phyloP scores from a whole-genome alignment of 805 yeast genomes.

The Candida incommunis region DNA sequence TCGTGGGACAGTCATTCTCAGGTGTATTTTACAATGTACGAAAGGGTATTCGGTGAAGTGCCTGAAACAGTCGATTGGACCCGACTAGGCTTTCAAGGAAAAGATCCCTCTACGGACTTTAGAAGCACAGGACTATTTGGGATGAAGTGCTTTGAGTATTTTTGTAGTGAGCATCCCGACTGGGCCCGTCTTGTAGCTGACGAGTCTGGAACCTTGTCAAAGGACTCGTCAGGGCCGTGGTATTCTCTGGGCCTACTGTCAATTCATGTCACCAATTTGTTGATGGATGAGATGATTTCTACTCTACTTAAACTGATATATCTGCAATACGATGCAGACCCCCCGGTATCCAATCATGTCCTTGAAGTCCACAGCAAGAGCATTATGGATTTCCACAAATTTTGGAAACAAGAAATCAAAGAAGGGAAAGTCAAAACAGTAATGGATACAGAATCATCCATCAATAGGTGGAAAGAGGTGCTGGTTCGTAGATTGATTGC shows the following conservation, averaged over 20 bases:
- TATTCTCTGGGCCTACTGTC: conserved; percentile 22
- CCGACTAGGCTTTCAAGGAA: conserved; percentile 25
- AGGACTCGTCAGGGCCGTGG: conserved; percentile 14
- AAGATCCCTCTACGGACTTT: conserved; percentile 24
- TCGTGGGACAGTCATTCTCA: neutral
- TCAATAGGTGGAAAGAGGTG: neutral
- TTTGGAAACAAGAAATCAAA: conserved; percentile 13
- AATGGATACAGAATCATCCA: conserved; percentile 16
- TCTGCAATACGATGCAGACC: neutral
- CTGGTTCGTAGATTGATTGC: neutral
- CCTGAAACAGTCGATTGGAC: conserved; percentile 18
- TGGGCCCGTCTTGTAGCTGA: conserved; percentile 7
- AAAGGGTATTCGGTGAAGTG: neutral
- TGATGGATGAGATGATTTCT: conserved; percentile 4
- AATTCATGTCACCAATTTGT: conserved; percentile 15
- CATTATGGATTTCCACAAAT: conserved; percentile 13
- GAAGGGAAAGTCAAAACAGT: conserved; percentile 12
- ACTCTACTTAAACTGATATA: conserved; percentile 6
- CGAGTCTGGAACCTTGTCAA: conserved; percentile 15
- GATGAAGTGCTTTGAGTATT: conserved; percentile 9
- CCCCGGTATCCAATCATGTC: conserved; percentile 2
- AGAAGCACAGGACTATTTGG: conserved; percentile 22
- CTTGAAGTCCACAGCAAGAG: conserved; percentile 9
- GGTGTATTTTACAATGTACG: neutral
- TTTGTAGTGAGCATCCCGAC: conserved; percentile 11